phyloP scores from a whole-genome alignment of 75 land plant genomes.

The Larix kaempferi region DNA sequence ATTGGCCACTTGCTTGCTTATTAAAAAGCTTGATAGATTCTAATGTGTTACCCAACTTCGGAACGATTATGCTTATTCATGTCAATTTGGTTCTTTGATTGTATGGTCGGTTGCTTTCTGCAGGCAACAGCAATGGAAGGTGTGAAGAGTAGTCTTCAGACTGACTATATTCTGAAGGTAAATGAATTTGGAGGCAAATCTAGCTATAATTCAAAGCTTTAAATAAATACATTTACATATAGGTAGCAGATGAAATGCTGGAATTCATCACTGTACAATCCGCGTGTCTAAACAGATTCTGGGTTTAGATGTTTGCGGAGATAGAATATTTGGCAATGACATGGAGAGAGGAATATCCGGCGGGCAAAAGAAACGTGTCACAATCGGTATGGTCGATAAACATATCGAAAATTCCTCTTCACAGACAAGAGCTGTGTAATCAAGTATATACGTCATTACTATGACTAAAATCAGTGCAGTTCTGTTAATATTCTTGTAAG shows the following conservation, averaged over 20 bases:
- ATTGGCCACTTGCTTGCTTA: not conserved
- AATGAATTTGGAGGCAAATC: conserved; percentile 6
- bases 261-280: not conserved
- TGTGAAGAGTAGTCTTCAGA: conserved; percentile 53
- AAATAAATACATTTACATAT: no score
- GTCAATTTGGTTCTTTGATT: not conserved
- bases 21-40: not conserved
- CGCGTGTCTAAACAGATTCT: conserved; percentile 21
- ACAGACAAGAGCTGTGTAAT: not conserved
- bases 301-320: conserved; percentile 37
- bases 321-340: conserved; percentile 31
- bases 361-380: conserved; percentile 43
- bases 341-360: conserved; percentile 44
- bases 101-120: not conserved
- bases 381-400: conserved; percentile 21
- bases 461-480: not conserved
- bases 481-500: not conserved
- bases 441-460: not conserved
- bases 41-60: not conserved
- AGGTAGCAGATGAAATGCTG: not conserved
- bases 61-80: not conserved
- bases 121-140: conserved; percentile 79
- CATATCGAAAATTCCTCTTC: not conserved
- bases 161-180: conserved; percentile 77
- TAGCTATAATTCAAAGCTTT: not conserved